A percentile compares a stretch with the other conserved stretches of the same genome.
Conservation (phyloP, 2,329 filamentous ascomycete species). For the Coniochaeta prunicola region DNA sequence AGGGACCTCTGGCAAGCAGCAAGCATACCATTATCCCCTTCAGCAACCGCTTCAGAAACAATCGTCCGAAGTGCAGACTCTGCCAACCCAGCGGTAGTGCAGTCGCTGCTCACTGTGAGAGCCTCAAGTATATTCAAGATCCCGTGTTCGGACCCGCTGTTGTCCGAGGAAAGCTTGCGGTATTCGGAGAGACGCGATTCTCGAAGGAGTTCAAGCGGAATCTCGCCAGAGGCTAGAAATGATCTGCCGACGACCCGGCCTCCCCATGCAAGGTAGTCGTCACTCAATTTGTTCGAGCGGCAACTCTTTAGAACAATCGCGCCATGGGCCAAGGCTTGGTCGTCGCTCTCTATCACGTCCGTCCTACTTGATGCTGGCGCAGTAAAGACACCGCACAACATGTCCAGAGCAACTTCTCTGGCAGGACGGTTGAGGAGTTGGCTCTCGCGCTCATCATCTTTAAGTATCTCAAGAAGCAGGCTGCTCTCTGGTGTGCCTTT, state of each 20-base stretch:
- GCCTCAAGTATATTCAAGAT: conserved; percentile 56
- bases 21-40: conserved; percentile 39
- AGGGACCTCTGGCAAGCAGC: conserved; percentile 45
- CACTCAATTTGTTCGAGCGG: conserved; percentile 52
- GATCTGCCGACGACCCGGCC: conserved; percentile 77
- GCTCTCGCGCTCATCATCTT: conserved; percentile 56
- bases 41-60: conserved; percentile 43
- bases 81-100: conserved; percentile 48
- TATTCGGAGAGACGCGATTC: conserved; percentile 51
- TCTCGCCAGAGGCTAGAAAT: conserved; percentile 68
- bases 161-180: conserved; percentile 35
- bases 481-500: conserved; percentile 69
- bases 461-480: conserved; percentile 70
- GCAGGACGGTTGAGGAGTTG: conserved; percentile 65
- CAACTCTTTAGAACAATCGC: conserved; percentile 72
- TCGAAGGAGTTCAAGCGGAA: conserved; percentile 51
- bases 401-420: conserved; percentile 59
- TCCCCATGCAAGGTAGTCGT: conserved; percentile 75
- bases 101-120: conserved; percentile 51
- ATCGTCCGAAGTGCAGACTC: conserved; percentile 52
- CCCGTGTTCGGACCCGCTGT: conserved; percentile 53
- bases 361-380: conserved; percentile 47
- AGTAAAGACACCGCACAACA: conserved; percentile 70
- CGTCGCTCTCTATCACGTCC: conserved; percentile 64
- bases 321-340: conserved; percentile 53